phyloP scores from a whole-genome alignment of 2,329 filamentous ascomycete genomes.

The Fusarium foetens region DNA sequence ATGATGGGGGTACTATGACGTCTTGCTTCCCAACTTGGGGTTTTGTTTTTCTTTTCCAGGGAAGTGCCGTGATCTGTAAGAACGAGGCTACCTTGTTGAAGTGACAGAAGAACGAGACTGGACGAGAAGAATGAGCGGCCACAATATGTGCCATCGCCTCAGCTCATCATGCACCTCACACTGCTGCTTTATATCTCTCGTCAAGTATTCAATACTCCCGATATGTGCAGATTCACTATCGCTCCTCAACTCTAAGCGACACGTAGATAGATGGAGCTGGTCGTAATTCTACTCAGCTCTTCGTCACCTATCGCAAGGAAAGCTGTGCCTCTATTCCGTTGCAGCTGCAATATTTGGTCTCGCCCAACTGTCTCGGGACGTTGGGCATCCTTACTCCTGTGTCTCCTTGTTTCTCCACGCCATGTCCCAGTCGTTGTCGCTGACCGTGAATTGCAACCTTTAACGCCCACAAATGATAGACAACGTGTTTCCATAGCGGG shows the following conservation, averaged over 20 bases:
- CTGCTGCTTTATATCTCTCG: conserved; percentile 40
- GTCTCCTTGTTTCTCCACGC: conserved; percentile 28
- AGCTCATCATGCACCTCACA: conserved; percentile 29
- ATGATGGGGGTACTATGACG: conserved; percentile 29
- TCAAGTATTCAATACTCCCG: conserved; percentile 41
- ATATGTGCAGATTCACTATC: conserved; percentile 26
- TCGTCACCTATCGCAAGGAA: conserved; percentile 25
- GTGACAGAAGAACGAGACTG: conserved; percentile 22
- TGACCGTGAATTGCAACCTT: conserved; percentile 23
- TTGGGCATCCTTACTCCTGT: conserved; percentile 42
- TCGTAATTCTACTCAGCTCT: conserved; percentile 24
- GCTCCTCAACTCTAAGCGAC: conserved; percentile 40
- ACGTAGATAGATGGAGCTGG: conserved; percentile 42
- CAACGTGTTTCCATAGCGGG: conserved; percentile 41
- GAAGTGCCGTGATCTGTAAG: conserved; percentile 20
- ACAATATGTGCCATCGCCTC: conserved; percentile 29
- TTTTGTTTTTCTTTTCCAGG: conserved; percentile 19
- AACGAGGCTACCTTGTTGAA: conserved; percentile 26
- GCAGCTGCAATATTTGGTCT: conserved; percentile 32
- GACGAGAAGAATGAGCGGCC: conserved; percentile 26
- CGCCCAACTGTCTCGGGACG: conserved; percentile 35
- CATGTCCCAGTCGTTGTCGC: conserved; percentile 28
- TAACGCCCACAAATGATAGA: conserved; percentile 39
- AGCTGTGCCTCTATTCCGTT: conserved; percentile 26
- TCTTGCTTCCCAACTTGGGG: conserved; percentile 7